Conservation (phyloP, 192 early-diverging fungal species). For the Lobosporangium transversale region DNA sequence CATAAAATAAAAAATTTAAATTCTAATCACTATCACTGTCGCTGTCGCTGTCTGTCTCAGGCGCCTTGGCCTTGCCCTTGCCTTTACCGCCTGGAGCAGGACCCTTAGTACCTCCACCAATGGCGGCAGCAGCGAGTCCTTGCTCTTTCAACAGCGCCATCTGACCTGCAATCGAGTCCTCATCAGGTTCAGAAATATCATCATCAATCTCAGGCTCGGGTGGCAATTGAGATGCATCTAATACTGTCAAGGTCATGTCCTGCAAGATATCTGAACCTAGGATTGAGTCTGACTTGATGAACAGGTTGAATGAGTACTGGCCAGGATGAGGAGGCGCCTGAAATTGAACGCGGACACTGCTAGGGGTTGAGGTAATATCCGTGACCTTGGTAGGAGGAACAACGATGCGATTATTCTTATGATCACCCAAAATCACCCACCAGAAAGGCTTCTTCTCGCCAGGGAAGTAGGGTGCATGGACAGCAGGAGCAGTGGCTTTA, state of each 20-base stretch:
- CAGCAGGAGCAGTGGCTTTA: conserved; percentile 48
- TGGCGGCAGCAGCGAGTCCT: conserved; percentile 63
- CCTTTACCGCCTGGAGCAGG: conserved; percentile 23
- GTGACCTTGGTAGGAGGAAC: conserved; percentile 79
- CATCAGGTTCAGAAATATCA: conserved; percentile 96
- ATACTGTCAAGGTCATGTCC: conserved; percentile 81
- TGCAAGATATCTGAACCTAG: conserved; percentile 83
- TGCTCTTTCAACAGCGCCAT: conserved; percentile 91
- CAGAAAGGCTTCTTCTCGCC: conserved; percentile 83
- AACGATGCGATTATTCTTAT: conserved; percentile 85
- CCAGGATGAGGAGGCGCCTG: conserved; percentile 91
- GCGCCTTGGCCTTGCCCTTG: conserved; percentile 48
- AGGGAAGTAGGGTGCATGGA: conserved; percentile 78
- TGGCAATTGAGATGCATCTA: conserved; percentile 76
- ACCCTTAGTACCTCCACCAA: conserved; percentile 50
- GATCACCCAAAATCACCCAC: conserved; percentile 93
- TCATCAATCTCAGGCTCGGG: conserved; percentile 85
- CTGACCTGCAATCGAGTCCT: conserved; percentile 95
- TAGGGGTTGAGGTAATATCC: conserved; percentile 70
- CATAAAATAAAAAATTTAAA: not conserved
- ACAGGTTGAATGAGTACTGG: conserved; percentile 81
- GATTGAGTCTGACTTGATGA: conserved; percentile 90
- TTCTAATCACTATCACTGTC: conserved; percentile 33
- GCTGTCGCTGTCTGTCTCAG: conserved; percentile 45
- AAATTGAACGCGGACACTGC: conserved; percentile 87